Percentiles rank a stretch among this genome's conserved stretches.
Evolutionary conservation across 2,329 filamentous ascomycete species (phyloP).

Genomic region (Trichoderma sp.): DNA sequence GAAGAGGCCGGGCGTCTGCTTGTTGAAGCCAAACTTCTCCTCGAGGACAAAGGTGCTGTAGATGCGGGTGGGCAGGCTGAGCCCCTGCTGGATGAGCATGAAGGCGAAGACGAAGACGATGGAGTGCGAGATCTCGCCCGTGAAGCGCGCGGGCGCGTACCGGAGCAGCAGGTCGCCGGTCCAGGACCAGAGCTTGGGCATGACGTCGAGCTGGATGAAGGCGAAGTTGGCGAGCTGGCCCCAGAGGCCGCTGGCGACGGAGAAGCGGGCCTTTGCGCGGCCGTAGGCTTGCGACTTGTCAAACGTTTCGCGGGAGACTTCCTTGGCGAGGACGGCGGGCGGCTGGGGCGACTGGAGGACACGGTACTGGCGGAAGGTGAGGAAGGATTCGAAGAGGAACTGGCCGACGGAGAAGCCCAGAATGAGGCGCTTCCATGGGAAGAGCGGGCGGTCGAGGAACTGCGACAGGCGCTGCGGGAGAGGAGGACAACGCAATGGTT

Average conservation of each 20-base stretch:
- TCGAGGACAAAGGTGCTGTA: conserved; percentile 97
- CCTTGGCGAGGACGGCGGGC: conserved; percentile 83
- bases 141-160: conserved; percentile 76
- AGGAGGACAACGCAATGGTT: background rate
- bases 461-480: conserved; percentile 68
- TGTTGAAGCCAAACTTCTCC: conserved; percentile 98
- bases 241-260: conserved; percentile 78
- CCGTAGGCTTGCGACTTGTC: conserved; percentile 97
- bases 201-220: conserved; percentile 86
- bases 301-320: conserved; percentile 86
- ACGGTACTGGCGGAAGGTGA: conserved; percentile 87
- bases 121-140: conserved; percentile 90
- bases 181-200: conserved; percentile 86
- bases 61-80: conserved; percentile 79
- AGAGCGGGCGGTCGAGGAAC: conserved; percentile 85
- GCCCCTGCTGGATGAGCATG: conserved; percentile 75
- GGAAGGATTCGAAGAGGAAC: conserved; percentile 85
- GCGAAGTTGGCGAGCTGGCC: conserved; percentile 84
- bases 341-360: conserved; percentile 78
- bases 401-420: conserved; percentile 92
- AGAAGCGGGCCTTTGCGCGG: conserved; percentile 90
- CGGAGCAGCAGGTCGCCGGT: conserved; percentile 73
- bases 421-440: conserved; percentile 97
- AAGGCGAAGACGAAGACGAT: conserved; percentile 90
- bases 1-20: conserved; percentile 89